A percentile compares a stretch with the other conserved stretches of the same genome.
Evolutionary conservation across 306 rosid genomes (phyloP).

Genomic region (Malus domestica): DNA sequence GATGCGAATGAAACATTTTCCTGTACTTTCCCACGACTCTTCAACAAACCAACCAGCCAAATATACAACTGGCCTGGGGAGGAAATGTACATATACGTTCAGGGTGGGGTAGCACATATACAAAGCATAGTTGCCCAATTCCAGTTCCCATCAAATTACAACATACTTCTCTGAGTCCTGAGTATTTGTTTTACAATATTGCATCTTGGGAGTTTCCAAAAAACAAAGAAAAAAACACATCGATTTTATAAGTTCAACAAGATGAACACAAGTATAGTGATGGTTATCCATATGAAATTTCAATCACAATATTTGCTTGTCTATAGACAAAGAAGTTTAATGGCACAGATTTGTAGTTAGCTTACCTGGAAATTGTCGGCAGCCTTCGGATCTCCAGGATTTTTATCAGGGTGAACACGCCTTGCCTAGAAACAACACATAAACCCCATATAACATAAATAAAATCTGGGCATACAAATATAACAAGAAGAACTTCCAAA

Average conservation of each 20-base stretch:
- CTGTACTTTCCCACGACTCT: not conserved
- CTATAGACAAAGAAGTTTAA: not conserved
- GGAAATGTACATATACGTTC: not conserved
- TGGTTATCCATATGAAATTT: not conserved
- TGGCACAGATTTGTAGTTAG: conserved; percentile 4
- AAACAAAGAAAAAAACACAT: not conserved
- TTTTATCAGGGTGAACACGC: conserved; percentile 93
- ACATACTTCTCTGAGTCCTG: not conserved
- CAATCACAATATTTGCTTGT: not conserved
- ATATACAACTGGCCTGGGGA: not conserved
- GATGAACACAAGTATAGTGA: not conserved
- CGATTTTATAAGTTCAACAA: not conserved
- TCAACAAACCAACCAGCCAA: not conserved
- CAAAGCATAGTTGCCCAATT: not conserved
- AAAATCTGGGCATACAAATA: not conserved
- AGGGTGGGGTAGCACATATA: not conserved
- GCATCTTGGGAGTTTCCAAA: not conserved
- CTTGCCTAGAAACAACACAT: conserved; percentile 56
- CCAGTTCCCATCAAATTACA: not conserved
- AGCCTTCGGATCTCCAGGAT: conserved; percentile 85
- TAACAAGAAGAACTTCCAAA: not conserved
- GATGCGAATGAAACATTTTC: not conserved
- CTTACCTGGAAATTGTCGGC: conserved; percentile 83
- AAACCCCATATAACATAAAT: not conserved
- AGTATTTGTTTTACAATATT: not conserved